Conservation (phyloP, 345 rosid genomes). For the Sonneratia alba region DNA sequence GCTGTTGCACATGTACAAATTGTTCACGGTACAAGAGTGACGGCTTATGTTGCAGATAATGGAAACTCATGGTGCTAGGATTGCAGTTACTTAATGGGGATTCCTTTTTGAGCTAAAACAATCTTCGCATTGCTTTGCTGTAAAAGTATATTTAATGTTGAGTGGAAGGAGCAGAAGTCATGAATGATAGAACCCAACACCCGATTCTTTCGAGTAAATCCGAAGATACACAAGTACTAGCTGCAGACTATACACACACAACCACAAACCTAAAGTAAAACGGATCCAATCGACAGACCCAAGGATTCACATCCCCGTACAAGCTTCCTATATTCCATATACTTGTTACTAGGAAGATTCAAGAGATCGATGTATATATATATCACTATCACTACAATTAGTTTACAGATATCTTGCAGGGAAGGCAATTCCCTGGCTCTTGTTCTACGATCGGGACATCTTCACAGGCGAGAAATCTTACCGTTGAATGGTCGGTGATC, state of each 20-base stretch:
- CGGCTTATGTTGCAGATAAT: too few relatives aligned
- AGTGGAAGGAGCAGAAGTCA: too few relatives aligned
- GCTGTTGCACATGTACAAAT: not conserved
- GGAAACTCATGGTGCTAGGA: too few relatives aligned
- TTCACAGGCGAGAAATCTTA: conserved; percentile 30
- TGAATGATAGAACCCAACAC: not conserved
- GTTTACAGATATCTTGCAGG: conserved; percentile 18
- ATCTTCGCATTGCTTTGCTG: too few relatives aligned
- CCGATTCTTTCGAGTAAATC: not conserved
- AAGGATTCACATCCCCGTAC: not conserved
- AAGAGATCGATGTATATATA: not conserved
- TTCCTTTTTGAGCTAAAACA: too few relatives aligned
- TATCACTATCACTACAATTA: conserved; percentile 6
- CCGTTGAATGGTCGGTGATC: conserved; percentile 23
- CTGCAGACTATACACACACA: not conserved
- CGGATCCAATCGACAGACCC: not conserved
- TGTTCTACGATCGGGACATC: conserved; percentile 10
- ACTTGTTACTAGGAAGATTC: conserved; percentile 4
- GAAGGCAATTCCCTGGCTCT: conserved; percentile 19
- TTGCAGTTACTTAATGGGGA: too few relatives aligned
- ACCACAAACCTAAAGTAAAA: not conserved
- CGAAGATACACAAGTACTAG: not conserved
- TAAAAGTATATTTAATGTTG: too few relatives aligned
- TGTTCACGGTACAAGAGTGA: too few relatives aligned
- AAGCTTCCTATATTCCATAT: not conserved